Conservation (phyloP, 108 stramenopile species). For the Discostella stelligeroides region DNA sequence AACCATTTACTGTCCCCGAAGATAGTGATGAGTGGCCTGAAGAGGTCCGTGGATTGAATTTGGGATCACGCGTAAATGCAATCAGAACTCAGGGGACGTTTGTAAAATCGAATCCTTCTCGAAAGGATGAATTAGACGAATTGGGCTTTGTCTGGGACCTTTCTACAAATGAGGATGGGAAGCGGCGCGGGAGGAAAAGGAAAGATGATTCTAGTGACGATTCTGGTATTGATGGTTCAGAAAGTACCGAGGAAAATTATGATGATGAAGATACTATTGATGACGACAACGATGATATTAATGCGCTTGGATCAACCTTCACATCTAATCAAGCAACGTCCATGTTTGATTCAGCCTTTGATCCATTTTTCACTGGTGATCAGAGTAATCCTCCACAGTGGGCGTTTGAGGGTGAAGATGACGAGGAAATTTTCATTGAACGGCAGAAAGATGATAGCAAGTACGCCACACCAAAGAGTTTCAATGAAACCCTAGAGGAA, state of each 20-base stretch:
- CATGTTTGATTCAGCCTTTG: slow-evolving; percentile 19
- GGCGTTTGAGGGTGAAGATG: slow-evolving; percentile 63
- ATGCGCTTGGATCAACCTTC: slow-evolving; percentile 30
- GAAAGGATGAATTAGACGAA: slow-evolving; percentile 69
- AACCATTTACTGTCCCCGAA: slow-evolving; percentile 83
- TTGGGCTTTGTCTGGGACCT: slow-evolving; percentile 87
- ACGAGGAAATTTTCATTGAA: slow-evolving; percentile 38
- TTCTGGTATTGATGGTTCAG: slow-evolving; percentile 24
- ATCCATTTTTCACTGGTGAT: slow-evolving; percentile 49
- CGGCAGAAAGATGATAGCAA: slow-evolving; percentile 56
- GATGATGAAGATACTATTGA: slow-evolving; percentile 12
- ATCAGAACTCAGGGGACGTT: slow-evolving; percentile 90
- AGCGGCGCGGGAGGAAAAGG: slow-evolving; percentile 63
- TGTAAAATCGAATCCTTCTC: slow-evolving; percentile 70
- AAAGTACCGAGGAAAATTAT: slow-evolving; percentile 28
- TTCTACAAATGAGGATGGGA: slow-evolving; percentile 56
- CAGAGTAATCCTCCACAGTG: slow-evolving; percentile 64
- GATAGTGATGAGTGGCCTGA: slow-evolving; percentile 71
- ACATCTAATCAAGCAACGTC: slow-evolving; percentile 26
- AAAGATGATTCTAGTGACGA: slow-evolving; percentile 59
- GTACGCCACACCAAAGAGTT: slow-evolving; percentile 43
- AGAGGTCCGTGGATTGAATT: slow-evolving; percentile 76
- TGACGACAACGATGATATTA: background rate
- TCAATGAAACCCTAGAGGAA: slow-evolving; percentile 63
- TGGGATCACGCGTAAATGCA: slow-evolving; percentile 89